Conservation (phyloP, 31 red algal species). For the Asparagopsis taxiformis region DNA sequence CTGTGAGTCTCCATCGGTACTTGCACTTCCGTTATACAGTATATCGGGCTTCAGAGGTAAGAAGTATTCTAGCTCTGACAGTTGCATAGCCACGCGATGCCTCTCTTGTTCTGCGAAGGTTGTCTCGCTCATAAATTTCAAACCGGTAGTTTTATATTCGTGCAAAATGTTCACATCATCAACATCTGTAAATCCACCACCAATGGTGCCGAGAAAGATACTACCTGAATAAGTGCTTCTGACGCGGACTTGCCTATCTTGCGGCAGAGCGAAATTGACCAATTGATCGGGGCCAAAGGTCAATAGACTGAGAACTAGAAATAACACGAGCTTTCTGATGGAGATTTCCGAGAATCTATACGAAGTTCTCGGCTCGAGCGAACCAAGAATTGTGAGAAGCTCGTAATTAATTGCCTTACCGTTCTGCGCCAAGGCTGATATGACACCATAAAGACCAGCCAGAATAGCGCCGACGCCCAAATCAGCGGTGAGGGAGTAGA, state of each 20-base stretch:
- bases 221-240: background rate
- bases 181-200: background rate
- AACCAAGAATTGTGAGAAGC: background rate
- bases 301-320: background rate
- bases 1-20: background rate
- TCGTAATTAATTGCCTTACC: background rate
- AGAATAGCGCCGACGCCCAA: background rate
- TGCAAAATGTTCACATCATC: background rate
- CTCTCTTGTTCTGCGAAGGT: background rate
- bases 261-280: background rate
- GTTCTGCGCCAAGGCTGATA: background rate
- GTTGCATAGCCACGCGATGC: background rate
- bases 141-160: background rate
- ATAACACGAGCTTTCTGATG: background rate
- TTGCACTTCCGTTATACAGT: background rate
- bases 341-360: background rate
- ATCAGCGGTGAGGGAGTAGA: background rate
- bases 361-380: background rate
- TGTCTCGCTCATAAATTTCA: background rate
- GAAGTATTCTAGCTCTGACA: background rate
- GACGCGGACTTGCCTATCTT: background rate
- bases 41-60: background rate
- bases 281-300: background rate
- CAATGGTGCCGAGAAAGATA: background rate
- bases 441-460: background rate